These are phyloP conservation scores for Ophiognomonia clavigignenti-juglandacearum DNA, from an alignment of 2,329 filamentous ascomycete species.

Conservation along the genomic window DNA sequence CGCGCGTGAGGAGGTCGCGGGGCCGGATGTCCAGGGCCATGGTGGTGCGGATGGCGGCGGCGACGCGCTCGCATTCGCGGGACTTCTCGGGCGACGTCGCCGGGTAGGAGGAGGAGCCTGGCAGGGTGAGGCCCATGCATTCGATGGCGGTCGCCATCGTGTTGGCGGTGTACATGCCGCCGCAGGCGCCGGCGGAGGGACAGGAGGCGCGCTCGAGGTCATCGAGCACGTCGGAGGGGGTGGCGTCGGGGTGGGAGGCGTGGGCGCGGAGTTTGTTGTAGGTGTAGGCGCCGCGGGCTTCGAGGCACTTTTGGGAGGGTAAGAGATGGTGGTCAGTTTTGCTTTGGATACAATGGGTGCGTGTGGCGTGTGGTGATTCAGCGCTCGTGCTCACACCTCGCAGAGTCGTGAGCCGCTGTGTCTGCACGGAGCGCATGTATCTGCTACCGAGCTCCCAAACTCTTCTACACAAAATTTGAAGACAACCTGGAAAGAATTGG, in stretches of 20 bases:
- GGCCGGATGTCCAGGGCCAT: conserved; percentile 74
- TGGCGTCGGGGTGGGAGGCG: conserved; percentile 84
- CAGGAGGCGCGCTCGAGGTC: conserved; percentile 94
- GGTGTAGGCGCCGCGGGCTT: conserved; percentile 76
- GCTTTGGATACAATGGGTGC: conserved; percentile 32
- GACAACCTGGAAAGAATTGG: too few relatives aligned
- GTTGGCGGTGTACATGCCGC: conserved; percentile 80
- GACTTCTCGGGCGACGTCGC: conserved; percentile 69
- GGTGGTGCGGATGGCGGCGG: conserved; percentile 68
- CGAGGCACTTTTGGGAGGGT: conserved; percentile 57
- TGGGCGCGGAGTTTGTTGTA: conserved; percentile 90
- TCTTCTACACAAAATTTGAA: too few relatives aligned
- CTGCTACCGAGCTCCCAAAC: too few relatives aligned
- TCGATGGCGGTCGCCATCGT: conserved; percentile 73
- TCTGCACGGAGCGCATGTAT: too few relatives aligned
- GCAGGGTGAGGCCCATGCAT: conserved; percentile 72
- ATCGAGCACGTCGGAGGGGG: conserved; percentile 83
- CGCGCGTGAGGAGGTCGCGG: conserved; percentile 70
- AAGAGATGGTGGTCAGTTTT: not conserved
- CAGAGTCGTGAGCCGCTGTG: conserved; percentile 90
- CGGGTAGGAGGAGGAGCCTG: conserved; percentile 76
- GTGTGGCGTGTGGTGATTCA: conserved; percentile 94
- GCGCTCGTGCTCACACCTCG: conserved; percentile 83
- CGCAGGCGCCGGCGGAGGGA: conserved; percentile 76
- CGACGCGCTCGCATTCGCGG: conserved; percentile 67